Evolutionary conservation across 1,284 basidiomycete species (phyloP).

Genomic region (Fistulina hepatica): DNA sequence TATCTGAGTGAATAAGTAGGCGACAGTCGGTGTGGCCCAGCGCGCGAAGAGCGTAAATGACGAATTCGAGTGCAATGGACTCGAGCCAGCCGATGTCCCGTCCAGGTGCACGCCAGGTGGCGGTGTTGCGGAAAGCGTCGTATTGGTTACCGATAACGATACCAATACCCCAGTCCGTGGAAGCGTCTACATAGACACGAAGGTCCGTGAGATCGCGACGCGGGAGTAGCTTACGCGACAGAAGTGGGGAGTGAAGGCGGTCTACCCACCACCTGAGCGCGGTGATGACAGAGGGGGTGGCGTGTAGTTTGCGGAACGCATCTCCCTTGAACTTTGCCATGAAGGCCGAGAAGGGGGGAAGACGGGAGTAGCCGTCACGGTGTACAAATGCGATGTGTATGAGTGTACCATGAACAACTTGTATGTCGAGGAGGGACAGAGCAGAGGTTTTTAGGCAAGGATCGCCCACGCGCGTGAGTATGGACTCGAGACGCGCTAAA

Average conservation of each 20-base stretch:
- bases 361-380: constrained; percentile 5
- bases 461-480: constrained; percentile 2
- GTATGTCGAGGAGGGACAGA: neutral
- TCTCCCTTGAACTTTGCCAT: constrained; percentile 8
- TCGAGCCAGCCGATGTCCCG: constrained; percentile 23
- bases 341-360: constrained; percentile 11
- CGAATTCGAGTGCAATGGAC: constrained; percentile 17
- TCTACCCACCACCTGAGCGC: constrained; percentile 20
- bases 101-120: constrained; percentile 19
- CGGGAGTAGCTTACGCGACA: constrained; percentile 6
- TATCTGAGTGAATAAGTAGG: constrained; percentile 20
- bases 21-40: neutral
- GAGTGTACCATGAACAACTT: constrained; percentile 15
- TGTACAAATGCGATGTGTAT: constrained; percentile 14
- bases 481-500: constrained; percentile 4
- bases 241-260: constrained; percentile 2
- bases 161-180: constrained; percentile 23
- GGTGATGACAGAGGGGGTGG: constrained; percentile 7
- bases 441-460: too few species aligned
- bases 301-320: neutral
- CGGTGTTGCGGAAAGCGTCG: constrained; percentile 12
- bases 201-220: constrained; percentile 9
- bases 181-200: constrained; percentile 18
- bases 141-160: constrained; percentile 14
- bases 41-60: constrained; percentile 7